Conservation (phyloP, 305 asterid genomes). For the Stenogyne calaminthoides region DNA sequence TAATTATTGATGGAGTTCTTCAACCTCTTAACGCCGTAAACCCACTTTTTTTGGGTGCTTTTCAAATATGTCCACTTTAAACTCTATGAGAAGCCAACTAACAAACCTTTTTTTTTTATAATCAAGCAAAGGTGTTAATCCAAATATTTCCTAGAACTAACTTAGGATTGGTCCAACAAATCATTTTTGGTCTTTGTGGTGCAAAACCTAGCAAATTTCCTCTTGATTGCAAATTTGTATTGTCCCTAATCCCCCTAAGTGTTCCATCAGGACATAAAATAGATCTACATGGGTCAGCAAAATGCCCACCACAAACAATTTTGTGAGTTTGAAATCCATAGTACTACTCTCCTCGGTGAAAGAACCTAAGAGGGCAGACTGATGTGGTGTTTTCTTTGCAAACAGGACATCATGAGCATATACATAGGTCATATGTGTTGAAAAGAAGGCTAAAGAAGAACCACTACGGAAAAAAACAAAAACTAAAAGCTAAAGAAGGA, state of each 20-base stretch:
- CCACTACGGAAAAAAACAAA: background rate
- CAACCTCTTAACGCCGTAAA: constrained; percentile 15
- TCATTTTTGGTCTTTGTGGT: background rate
- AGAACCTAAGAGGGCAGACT: background rate
- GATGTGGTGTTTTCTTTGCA: background rate
- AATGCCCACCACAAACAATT: background rate
- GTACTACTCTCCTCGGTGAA: background rate
- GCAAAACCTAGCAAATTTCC: constrained; percentile 11
- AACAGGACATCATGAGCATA: background rate
- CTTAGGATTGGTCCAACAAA: background rate
- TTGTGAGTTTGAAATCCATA: background rate
- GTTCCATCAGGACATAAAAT: background rate
- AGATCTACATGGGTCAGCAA: background rate
- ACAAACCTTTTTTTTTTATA: background rate
- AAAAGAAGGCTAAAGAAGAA: background rate
- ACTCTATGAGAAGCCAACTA: background rate
- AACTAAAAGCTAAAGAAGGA: background rate
- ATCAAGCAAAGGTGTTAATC: constrained; percentile 3
- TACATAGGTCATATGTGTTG: background rate
- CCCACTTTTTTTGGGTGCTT: background rate
- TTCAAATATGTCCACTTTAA: background rate
- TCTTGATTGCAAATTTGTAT: background rate
- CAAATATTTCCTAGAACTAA: background rate
- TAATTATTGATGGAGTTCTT: background rate
- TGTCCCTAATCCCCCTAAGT: background rate